These are phyloP conservation scores for Ophiocordyceps unilateralis DNA, from an alignment of 2,329 filamentous ascomycete genomes.

Conservation along the genomic window DNA sequence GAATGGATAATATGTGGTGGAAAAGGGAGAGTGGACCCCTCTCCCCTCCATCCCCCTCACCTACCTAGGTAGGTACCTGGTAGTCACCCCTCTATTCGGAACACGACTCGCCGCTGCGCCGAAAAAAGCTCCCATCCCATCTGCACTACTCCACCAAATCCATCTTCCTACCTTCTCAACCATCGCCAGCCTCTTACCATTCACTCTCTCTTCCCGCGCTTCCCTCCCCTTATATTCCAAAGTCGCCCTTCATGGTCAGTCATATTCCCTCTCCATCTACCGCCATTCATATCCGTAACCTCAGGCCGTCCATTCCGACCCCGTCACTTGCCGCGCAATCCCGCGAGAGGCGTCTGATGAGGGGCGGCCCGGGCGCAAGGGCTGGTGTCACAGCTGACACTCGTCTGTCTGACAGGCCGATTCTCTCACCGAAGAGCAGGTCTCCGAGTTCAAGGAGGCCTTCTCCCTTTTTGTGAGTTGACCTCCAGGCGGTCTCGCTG, in stretches of 20 bases:
- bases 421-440: slow-evolving; percentile 98
- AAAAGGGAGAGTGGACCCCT: background rate
- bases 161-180: slow-evolving; percentile 1
- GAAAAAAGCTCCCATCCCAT: slow-evolving; percentile 6
- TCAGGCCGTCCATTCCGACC: background rate
- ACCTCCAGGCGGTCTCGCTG: background rate
- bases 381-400: slow-evolving; percentile 1
- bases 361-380: slow-evolving; percentile 7
- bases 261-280: no score
- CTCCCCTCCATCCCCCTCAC: background rate
- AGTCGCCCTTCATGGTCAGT: slow-evolving; percentile 14
- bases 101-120: slow-evolving; percentile 1
- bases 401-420: slow-evolving; percentile 51
- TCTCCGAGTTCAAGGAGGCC: slow-evolving; percentile 99
- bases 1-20: no score
- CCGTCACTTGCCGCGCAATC: background rate
- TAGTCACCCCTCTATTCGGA: background rate
- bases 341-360: slow-evolving; percentile 8
- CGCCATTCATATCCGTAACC: no score
- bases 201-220: background rate
- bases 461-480: slow-evolving; percentile 96
- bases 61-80: background rate
- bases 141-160: slow-evolving; percentile 3
- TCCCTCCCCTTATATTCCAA: background rate
- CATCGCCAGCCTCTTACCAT: background rate